Conservation (phyloP, 352 stramenopile genomes). For the Globisporangium alternatum region DNA sequence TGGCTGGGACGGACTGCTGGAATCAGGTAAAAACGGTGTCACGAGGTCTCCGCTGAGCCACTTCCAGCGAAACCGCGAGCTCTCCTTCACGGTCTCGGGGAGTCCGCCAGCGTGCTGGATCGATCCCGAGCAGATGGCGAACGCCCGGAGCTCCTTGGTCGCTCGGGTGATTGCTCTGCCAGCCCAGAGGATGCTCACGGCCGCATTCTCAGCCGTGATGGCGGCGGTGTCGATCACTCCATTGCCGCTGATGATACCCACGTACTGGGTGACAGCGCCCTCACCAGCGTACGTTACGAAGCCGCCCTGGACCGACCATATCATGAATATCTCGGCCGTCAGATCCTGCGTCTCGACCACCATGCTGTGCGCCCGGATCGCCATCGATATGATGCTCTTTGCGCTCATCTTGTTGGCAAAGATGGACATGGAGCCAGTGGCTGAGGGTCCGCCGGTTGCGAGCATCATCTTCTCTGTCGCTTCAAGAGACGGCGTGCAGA, state of each 20-base stretch:
- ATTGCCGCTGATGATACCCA: background rate
- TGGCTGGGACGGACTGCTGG: background rate
- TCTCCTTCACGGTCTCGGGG: conserved; percentile 2
- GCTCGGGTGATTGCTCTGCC: background rate
- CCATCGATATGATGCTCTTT: background rate
- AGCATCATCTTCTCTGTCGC: background rate
- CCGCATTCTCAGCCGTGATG: background rate
- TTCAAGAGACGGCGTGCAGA: background rate
- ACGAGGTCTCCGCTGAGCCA: conserved; percentile 1
- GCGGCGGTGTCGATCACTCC: background rate
- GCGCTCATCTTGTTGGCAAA: background rate
- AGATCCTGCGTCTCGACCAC: conserved; percentile 1
- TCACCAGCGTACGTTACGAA: background rate
- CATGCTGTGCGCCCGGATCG: background rate
- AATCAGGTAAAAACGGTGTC: background rate
- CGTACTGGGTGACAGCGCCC: background rate
- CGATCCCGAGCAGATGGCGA: background rate
- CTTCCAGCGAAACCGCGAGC: background rate
- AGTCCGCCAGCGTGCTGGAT: conserved; percentile 1
- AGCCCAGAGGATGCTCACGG: background rate
- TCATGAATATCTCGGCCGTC: conserved; percentile 11
- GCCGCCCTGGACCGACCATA: conserved; percentile 2
- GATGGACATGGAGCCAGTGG: background rate
- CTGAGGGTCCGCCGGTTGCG: background rate
- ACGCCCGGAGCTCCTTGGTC: conserved; percentile 1